phyloP scores from a whole-genome alignment of 108 stramenopile genomes.

The Cyclotella baltica region DNA sequence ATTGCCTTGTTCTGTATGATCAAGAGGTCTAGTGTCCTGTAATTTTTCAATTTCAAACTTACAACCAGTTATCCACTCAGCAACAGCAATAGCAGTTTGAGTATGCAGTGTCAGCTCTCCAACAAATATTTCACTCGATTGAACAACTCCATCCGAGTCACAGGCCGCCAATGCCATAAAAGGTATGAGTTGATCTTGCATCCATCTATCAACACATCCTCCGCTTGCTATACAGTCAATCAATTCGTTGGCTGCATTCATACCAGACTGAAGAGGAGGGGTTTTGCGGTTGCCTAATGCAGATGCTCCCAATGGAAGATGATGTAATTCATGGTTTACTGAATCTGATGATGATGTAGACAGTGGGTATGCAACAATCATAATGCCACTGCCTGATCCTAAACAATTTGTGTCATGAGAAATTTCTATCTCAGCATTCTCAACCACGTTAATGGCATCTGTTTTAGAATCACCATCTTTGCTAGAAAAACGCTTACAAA shows the following conservation, averaged over 20 bases:
- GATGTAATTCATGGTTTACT: not conserved
- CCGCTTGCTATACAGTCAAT: slow-evolving; percentile 53
- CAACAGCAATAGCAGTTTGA: slow-evolving; percentile 68
- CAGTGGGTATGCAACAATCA: slow-evolving; percentile 66
- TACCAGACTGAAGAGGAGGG: slow-evolving; percentile 41
- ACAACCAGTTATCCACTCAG: slow-evolving; percentile 49
- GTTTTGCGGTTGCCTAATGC: slow-evolving; percentile 54
- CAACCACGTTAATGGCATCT: not conserved
- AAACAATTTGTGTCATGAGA: slow-evolving; percentile 46
- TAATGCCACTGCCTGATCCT: slow-evolving; percentile 63
- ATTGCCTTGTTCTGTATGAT: not conserved
- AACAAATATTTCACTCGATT: slow-evolving; percentile 57
- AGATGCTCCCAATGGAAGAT: slow-evolving; percentile 61
- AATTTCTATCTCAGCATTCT: slow-evolving; percentile 35
- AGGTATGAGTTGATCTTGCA: slow-evolving; percentile 76
- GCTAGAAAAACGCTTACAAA: slow-evolving; percentile 3
- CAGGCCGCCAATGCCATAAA: slow-evolving; percentile 70
- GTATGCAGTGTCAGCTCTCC: slow-evolving; percentile 71
- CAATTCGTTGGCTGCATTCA: slow-evolving; percentile 61
- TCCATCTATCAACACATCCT: slow-evolving; percentile 70
- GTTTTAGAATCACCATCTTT: not conserved
- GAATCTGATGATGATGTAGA: not conserved
- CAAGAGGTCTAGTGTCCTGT: not conserved
- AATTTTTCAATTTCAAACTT: slow-evolving; percentile 49
- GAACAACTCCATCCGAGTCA: slow-evolving; percentile 26